Percentiles rank a stretch among this genome's conserved stretches.
Evolutionary conservation across 805 yeast species (phyloP).

Genomic region (Torulaspora microellipsoides): DNA sequence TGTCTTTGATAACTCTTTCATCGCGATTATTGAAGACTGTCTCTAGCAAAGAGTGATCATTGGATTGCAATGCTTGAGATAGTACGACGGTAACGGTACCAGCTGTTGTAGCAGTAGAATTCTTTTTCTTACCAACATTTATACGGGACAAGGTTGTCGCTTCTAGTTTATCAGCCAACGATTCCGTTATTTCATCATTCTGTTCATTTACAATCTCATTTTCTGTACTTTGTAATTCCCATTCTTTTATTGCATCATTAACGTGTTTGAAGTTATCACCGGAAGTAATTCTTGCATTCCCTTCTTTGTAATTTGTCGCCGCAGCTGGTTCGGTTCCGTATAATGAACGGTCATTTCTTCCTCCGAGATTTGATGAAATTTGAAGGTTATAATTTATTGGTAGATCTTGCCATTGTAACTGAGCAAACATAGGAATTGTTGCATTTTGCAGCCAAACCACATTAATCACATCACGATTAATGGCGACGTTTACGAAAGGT

Average conservation of each 20-base stretch:
- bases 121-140: slow-evolving; percentile 23
- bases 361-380: neutral
- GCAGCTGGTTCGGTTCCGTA: slow-evolving; percentile 46
- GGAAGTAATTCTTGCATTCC: slow-evolving; percentile 53
- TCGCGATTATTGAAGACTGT: slow-evolving; percentile 61
- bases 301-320: slow-evolving; percentile 55
- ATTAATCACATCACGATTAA: slow-evolving; percentile 37
- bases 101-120: slow-evolving; percentile 50
- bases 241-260: slow-evolving; percentile 40
- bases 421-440: slow-evolving; percentile 52
- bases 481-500: slow-evolving; percentile 30
- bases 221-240: slow-evolving; percentile 39
- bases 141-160: slow-evolving; percentile 12
- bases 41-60: slow-evolving; percentile 82
- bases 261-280: slow-evolving; percentile 62
- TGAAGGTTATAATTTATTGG: slow-evolving; percentile 7
- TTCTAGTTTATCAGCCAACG: slow-evolving; percentile 48
- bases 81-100: slow-evolving; percentile 82
- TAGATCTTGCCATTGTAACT: slow-evolving; percentile 36
- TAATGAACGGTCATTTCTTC: slow-evolving; percentile 14
- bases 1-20: slow-evolving; percentile 47
- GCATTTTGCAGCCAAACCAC: slow-evolving; percentile 62
- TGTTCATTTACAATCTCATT: slow-evolving; percentile 39
- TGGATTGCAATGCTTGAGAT: slow-evolving; percentile 81
- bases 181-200: slow-evolving; percentile 43